These are phyloP conservation scores for Malus hybrid DNA, from an alignment of 331 rosid species.

Conservation along the genomic window DNA sequence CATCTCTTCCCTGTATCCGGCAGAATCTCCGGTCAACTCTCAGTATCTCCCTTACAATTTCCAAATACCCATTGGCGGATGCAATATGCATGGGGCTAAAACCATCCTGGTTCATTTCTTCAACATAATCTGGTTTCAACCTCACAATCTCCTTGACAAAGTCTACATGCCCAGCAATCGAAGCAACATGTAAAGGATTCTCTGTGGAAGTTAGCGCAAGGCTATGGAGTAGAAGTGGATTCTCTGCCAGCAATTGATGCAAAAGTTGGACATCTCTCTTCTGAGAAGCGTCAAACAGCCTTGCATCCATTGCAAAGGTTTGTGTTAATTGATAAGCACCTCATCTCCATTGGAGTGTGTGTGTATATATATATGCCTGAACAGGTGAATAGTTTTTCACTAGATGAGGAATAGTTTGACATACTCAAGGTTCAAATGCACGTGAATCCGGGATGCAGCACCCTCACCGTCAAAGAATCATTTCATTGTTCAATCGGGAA, in stretches of 20 bases:
- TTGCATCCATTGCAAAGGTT: slow-evolving; percentile 9
- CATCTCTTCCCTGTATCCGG: slow-evolving; percentile 10
- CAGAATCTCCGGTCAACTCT: slow-evolving; percentile 13
- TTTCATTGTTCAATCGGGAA: too few species aligned
- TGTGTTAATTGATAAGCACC: neutral
- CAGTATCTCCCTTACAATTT: slow-evolving; percentile 21
- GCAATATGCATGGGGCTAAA: slow-evolving; percentile 20
- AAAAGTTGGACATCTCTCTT: slow-evolving; percentile 4
- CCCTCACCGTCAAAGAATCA: too few species aligned
- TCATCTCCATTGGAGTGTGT: too few species aligned
- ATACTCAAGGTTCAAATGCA: too few species aligned
- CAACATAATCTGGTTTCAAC: slow-evolving; percentile 8
- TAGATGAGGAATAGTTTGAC: too few species aligned
- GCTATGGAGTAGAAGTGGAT: slow-evolving; percentile 14
- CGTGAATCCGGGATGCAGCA: too few species aligned
- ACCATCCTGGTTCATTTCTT: slow-evolving; percentile 19
- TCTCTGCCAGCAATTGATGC: slow-evolving; percentile 17
- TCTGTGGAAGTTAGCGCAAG: neutral
- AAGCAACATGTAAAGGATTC: slow-evolving; percentile 19
- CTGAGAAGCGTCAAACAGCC: slow-evolving; percentile 20
- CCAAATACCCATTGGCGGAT: slow-evolving; percentile 21
- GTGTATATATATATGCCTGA: too few species aligned
- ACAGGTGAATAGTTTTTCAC: too few species aligned
- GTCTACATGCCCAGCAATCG: neutral
- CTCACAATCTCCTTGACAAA: slow-evolving; percentile 13